Evolutionary conservation across 164 flowering plant species (phyloP).

Genomic region (Magnolia officinalis): DNA sequence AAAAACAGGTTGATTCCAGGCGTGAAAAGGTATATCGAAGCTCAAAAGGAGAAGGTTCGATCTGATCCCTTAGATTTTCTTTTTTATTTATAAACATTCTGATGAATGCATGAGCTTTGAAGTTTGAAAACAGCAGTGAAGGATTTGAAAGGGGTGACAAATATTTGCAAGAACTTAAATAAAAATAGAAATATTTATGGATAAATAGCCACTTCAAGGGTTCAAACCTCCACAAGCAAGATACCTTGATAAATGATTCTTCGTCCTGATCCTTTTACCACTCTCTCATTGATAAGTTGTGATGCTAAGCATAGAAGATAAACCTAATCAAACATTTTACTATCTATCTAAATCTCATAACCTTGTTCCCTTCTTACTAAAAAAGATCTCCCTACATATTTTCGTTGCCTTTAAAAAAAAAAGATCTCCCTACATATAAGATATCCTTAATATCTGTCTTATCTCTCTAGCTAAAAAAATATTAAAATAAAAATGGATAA

Average conservation of each 20-base stretch:
- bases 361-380: no score
- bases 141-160: background rate
- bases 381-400: no score
- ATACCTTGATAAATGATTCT: background rate
- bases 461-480: no score
- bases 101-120: background rate
- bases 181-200: background rate
- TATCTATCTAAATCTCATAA: no score
- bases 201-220: background rate
- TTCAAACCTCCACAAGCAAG: background rate
- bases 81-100: background rate
- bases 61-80: background rate
- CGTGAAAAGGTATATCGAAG: constrained; percentile 63
- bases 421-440: no score
- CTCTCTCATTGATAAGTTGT: background rate
- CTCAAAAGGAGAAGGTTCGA: constrained; percentile 81
- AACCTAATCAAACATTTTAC: background rate
- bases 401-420: no score
- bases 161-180: no score
- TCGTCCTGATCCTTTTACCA: background rate
- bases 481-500: no score
- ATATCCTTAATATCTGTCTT: no score
- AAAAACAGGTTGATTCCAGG: constrained; percentile 69
- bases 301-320: background rate
- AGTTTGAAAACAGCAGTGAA: background rate